Base-by-base conservation (phyloP, 2,329 filamentous ascomycete genomes). In the Botrytis fabae region DNA sequence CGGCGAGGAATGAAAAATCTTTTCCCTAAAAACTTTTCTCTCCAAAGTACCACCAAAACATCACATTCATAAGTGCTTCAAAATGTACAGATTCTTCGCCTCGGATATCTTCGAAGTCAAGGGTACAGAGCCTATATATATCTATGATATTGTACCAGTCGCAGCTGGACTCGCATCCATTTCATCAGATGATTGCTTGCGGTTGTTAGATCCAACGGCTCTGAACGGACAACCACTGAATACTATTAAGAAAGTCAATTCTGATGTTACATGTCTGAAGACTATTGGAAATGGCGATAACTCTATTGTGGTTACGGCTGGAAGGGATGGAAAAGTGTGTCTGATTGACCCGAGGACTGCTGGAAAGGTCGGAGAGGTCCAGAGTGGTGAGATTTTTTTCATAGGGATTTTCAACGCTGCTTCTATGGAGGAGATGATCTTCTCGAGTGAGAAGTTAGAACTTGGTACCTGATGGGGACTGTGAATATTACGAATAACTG, bases 181-280 rank as follows among this genome's bases (percentile, higher is more conserved):
- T 73, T 88, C 90, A 4, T 93, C 92, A 0, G 91, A 94, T 82
- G 89, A 93, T 81, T 86, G 85, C n/a, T 84, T 95, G 32, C 87
- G 88, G 42, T 82, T 93, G 28, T 87, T 94, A 76, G 86, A 92
- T 79, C 87, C 90, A 0, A 76, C 83, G 1, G 86, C 85, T 38
- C 83, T 94, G 38, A 84, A 84, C 71, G 80, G 84, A 4, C 85
- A 87, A 0, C 85, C 87, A 4, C 76, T 86, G 40, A 83, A 84
- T 69, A 82, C 83, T 14, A 82, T 89, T 65, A 80, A 81, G 51
- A 87, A 86, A 16, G 83, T 85, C 46, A 89, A 92, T 75, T 85
- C 86, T 8, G 91, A 91, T 74, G 83, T 93, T 76, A 90, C 90
- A 22, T 89, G 88, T 75, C 83, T 93, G 44, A 85, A 86, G 70